Conservation (phyloP, 179 eudicot genomes). For the Silene coronaria region DNA sequence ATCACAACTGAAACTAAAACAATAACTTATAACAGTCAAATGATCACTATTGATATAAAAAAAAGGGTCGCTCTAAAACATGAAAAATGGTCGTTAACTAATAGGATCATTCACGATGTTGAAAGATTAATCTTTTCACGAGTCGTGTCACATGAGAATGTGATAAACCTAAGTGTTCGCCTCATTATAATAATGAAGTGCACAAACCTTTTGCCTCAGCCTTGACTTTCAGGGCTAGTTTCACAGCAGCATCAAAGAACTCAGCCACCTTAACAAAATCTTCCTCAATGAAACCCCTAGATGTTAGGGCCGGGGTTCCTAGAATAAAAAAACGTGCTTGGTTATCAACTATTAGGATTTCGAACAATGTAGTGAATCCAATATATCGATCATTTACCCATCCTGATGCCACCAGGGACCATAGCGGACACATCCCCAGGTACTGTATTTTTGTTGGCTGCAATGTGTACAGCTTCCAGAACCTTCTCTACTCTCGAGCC, state of each 20-base stretch:
- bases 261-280: slow-evolving; percentile 92
- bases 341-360: not conserved
- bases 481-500: slow-evolving; percentile 97
- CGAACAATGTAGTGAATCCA: not conserved
- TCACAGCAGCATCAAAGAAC: slow-evolving; percentile 80
- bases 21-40: not conserved
- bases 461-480: slow-evolving; percentile 87
- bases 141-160: not conserved
- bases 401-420: slow-evolving; percentile 98
- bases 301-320: slow-evolving; percentile 96
- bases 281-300: slow-evolving; percentile 86
- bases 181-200: not conserved
- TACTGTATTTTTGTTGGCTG: slow-evolving; percentile 94
- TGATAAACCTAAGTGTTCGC: not conserved
- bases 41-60: not conserved
- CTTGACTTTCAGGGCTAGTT: slow-evolving; percentile 71
- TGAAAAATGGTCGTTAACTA: not conserved
- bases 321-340: slow-evolving; percentile 14
- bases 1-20: not conserved
- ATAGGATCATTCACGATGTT: not conserved
- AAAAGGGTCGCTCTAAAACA: too few species aligned
- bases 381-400: slow-evolving; percentile 45
- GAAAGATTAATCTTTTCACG: not conserved
- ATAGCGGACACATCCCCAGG: slow-evolving; percentile 99
- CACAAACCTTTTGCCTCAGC: slow-evolving; percentile 56